Conservation (phyloP, 2,329 filamentous ascomycete species). For the Cercospora nicotianae region DNA sequence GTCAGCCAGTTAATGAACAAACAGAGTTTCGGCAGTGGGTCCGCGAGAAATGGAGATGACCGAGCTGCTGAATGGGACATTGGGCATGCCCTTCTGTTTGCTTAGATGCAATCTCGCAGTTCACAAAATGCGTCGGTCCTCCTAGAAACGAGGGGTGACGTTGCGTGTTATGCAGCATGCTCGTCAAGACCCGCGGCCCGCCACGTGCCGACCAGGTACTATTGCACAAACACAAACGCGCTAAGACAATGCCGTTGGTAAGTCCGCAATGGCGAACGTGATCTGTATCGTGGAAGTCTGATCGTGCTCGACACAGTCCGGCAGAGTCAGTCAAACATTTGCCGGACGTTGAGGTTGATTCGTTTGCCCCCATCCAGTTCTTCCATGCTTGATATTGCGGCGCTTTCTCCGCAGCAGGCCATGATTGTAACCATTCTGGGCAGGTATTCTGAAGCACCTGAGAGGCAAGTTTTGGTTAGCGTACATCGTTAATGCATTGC, state of each 20-base stretch:
- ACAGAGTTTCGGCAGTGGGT: not conserved
- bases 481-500: not conserved
- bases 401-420: slow-evolving; percentile 59
- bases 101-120: not conserved
- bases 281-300: not conserved
- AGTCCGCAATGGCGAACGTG: not conserved
- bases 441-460: slow-evolving; percentile 66
- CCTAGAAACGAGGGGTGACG: not conserved
- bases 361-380: slow-evolving; percentile 88
- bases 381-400: slow-evolving; percentile 65
- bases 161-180: not conserved
- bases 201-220: not conserved
- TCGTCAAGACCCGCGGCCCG: not conserved
- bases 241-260: not conserved
- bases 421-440: slow-evolving; percentile 69
- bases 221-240: not conserved
- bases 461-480: not conserved
- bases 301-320: not conserved
- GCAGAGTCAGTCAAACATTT: slow-evolving; percentile 60
- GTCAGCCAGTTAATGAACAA: not conserved
- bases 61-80: not conserved
- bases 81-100: not conserved
- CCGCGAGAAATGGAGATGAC: not conserved
- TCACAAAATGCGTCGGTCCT: not conserved
- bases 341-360: slow-evolving; percentile 88